A percentile compares a stretch with the other conserved stretches of the same genome.
phyloP scores from a whole-genome alignment of 2,329 filamentous ascomycete genomes.

The Orbilia javanica region DNA sequence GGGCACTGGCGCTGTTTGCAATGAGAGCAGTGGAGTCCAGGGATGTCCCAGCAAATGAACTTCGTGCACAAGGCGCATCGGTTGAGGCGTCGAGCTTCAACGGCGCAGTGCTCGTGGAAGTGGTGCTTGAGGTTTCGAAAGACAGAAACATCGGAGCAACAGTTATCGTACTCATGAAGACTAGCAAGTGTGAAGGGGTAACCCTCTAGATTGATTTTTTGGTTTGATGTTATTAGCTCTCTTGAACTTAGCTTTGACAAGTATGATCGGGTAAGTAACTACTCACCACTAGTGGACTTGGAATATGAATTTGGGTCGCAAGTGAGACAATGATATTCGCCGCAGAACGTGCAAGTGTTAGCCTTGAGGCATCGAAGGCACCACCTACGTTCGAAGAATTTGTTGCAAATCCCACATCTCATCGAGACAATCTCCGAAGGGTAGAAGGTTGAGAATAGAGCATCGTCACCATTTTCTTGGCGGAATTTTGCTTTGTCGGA shows the following conservation, averaged over 20 bases:
- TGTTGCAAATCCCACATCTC: slow-evolving; percentile 20
- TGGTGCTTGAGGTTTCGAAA: slow-evolving; percentile 36
- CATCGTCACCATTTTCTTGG: not conserved
- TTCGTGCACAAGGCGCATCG: slow-evolving; percentile 16
- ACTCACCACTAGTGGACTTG: slow-evolving; percentile 6
- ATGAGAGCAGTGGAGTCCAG: slow-evolving; percentile 16
- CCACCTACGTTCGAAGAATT: slow-evolving; percentile 25
- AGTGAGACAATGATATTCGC: slow-evolving; percentile 31
- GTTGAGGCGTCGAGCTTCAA: not conserved
- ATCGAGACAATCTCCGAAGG: slow-evolving; percentile 24
- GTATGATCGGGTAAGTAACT: not conserved
- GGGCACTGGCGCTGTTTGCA: slow-evolving; percentile 37
- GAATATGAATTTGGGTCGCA: slow-evolving; percentile 20
- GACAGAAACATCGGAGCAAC: slow-evolving; percentile 28
- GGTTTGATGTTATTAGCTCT: not conserved
- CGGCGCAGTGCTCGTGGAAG: slow-evolving; percentile 35
- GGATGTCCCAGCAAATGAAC: slow-evolving; percentile 22
- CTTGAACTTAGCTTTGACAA: not conserved
- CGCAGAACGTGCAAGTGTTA: slow-evolving; percentile 40
- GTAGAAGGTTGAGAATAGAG: slow-evolving; percentile 19
- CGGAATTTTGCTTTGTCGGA: not conserved
- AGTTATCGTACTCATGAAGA: slow-evolving; percentile 6
- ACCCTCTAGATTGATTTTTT: not conserved
- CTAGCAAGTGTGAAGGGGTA: not conserved
- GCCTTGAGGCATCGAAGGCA: slow-evolving; percentile 35